Percentiles rank a stretch among this genome's conserved stretches.
These are phyloP conservation scores for Metarhizium guizhouense DNA, from an alignment of 2,329 filamentous ascomycete species.

Conservation along the genomic window DNA sequence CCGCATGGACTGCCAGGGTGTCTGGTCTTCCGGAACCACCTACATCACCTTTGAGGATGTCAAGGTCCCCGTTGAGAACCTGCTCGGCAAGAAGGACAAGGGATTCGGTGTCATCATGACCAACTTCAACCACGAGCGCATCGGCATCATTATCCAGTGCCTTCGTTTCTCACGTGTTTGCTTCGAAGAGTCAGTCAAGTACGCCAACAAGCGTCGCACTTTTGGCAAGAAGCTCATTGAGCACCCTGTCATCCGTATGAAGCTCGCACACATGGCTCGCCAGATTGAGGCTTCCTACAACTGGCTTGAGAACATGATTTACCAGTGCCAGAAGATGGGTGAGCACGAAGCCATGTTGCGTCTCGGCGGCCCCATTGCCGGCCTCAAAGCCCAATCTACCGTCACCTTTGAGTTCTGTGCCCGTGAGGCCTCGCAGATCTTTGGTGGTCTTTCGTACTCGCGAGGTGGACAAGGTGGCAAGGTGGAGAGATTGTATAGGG, in stretches of 20 bases:
- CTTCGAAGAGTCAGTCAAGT: constrained; percentile 94
- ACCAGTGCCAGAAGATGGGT: constrained; percentile 85
- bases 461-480: constrained; percentile 92
- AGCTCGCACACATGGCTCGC: constrained; percentile 95
- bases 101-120: constrained; percentile 99
- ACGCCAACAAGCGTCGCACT: constrained; percentile 92
- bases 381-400: constrained; percentile 88
- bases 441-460: constrained; percentile 86
- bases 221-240: constrained; percentile 96
- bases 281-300: constrained; percentile 96
- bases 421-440: constrained; percentile 93
- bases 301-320: constrained; percentile 94
- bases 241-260: constrained; percentile 94
- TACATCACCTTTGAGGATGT: constrained; percentile 99
- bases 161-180: constrained; percentile 92
- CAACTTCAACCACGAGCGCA: constrained; percentile 99
- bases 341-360: constrained; percentile 94
- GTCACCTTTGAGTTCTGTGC: constrained; percentile 97
- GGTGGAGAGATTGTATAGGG: constrained; percentile 88
- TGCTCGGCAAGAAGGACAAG: constrained; percentile 96
- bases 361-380: constrained; percentile 87
- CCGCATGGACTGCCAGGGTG: constrained; percentile 97
- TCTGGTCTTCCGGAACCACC: constrained; percentile 90
- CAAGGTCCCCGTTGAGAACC: constrained; percentile 98
- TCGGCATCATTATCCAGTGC: constrained; percentile 97